Evolutionary conservation across 2,329 filamentous ascomycete species (phyloP), one percentile per base, ranked within the genome.

Genomic region (Chaetomium sp.): DNA sequence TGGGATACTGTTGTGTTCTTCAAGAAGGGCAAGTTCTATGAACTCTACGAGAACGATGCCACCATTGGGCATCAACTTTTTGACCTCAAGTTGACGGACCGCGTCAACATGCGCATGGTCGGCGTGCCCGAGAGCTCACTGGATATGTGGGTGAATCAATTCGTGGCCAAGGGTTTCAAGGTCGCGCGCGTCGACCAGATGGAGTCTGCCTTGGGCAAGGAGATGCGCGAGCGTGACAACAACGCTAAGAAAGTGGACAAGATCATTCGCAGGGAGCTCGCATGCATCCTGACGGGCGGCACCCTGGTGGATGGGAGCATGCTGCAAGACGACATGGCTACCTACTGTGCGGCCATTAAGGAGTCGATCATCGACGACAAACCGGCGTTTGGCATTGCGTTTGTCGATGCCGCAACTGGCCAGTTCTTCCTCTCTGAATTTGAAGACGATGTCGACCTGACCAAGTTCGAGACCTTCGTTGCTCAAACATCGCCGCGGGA

Each of bases 31-130:
- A 99, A 99, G 66, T 99, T 99, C 72, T 99, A 96, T 68, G 94
- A 99, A 69, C 79, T 99, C 0, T 99, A 97, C 67, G 94, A 99
- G 70, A 96, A 96, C 58, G 94, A 99, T 71, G 94, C 94, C 5
- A 96, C 92, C 0, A 86, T 97, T 54, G 94, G 94, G 4, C 91
- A 99, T 68, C 94, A 97, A 69, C 78, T 96, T 12, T 99, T 99
- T 65, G 94, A 99, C 70, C 80, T 99, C 55, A 99, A 99, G 74
- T 86, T 99, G 68, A 99, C 94, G 0, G 94, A 99, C 66, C 84
- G 94, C 53, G 94, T 99, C 69, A 99, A 99, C 70, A 99, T 99
- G 94, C 88, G 92, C 62, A 99, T 99, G 94, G 94, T 97, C 2
- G 94, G 94, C 59, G 94, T 99, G 0, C 94, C 94, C 0, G 94